Evolutionary conservation across 1,284 basidiomycete genomes (phyloP), one percentile per base, ranked within the genome.

Genomic region (Irpex sp.): DNA sequence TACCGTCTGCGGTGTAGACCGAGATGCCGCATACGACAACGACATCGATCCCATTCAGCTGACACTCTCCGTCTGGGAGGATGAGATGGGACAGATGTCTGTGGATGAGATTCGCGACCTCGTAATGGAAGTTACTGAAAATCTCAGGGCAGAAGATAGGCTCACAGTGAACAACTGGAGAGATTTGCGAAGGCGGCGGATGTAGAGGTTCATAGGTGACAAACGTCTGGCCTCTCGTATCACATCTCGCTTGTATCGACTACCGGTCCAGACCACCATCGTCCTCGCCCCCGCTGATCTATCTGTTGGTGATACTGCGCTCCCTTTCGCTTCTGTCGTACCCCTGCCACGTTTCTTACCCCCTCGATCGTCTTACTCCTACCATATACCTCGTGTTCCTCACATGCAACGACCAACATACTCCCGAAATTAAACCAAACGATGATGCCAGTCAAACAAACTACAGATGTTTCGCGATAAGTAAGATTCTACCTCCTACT

Each of bases 51-150:
- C 65, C 21, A 49, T 60, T 48, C 21, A 62, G 68, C 21, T 64
- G 57, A 36, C 60, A 26, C 48, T 67, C 52, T 59, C 31, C 9
- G 63, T 64, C 17, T 76, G 75, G 70, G 73, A 76, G 60, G 52
- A 62, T 6, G 66, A 62, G 3, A 65, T 77, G 36, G 49, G 65
- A 52, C 60, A 67, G 11, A 72, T 75, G 71, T 64, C 69, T 8
- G 66, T 65, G 15, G 71, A 72, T 9, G 71, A 72, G 21, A 62
- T 76, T 6, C 66, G 67, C 37, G 38, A 59, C 15, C 48, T 74
- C 19, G 69, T 72, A 2, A 44, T 72, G 52, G 34, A 65, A 17
- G 70, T 71, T 21, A 74, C 74, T 59, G 71, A 71, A 47, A 71
- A 69, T n/a, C 62, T 77, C 52, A 63, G 69, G 8, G 62, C 60